These are phyloP conservation scores for Ophiostoma triangulosporum DNA, from an alignment of 2,329 filamentous ascomycete species.

Conservation along the genomic window DNA sequence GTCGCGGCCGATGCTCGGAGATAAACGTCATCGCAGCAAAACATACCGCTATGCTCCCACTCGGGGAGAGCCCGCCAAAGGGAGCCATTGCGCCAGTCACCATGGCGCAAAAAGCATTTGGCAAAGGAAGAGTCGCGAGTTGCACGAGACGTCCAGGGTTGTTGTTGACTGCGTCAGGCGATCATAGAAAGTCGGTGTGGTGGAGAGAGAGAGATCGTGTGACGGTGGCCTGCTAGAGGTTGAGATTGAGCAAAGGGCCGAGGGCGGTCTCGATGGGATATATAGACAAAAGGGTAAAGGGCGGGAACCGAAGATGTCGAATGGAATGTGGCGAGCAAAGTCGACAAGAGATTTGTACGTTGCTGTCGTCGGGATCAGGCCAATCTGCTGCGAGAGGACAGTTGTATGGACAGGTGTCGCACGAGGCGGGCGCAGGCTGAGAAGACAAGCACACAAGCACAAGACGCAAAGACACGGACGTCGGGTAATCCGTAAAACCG, in stretches of 20 bases:
- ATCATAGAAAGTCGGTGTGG: constrained; percentile 8
- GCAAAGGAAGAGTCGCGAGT: constrained; percentile 14
- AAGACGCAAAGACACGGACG: too few species aligned
- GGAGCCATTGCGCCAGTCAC: constrained; percentile 47
- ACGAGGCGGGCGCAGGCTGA: not conserved
- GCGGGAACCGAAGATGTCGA: not conserved
- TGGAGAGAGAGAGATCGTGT: not conserved
- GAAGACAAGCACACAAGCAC: not conserved
- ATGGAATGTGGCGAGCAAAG: not conserved
- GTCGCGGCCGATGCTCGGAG: not conserved
- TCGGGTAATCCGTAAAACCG: not conserved
- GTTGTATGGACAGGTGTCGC: not conserved
- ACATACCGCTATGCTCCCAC: constrained; percentile 62
- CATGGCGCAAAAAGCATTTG: constrained; percentile 32
- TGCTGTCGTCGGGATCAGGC: not conserved
- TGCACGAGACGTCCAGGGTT: constrained; percentile 4
- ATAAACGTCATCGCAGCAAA: not conserved
- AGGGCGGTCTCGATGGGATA: not conserved
- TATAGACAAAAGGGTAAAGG: not conserved
- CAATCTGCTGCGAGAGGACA: not conserved
- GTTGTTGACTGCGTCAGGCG: constrained; percentile 2
- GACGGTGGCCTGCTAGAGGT: not conserved
- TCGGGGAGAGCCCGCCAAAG: constrained; percentile 62
- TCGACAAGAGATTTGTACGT: not conserved
- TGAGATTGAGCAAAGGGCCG: not conserved